phyloP scores from a whole-genome alignment of 345 rosid genomes.

The Brassica carinata region DNA sequence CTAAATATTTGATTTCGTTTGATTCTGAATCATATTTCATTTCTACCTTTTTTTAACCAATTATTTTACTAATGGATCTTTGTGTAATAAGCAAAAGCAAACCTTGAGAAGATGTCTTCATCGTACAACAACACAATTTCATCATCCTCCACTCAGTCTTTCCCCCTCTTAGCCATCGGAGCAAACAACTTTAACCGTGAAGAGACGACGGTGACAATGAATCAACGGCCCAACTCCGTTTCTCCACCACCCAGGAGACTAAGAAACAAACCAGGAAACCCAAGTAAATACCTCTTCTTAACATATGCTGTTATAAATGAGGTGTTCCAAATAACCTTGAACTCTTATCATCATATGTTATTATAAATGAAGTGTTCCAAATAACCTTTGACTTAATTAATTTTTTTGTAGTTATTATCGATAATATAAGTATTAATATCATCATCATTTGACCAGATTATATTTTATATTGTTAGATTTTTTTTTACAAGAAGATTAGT shows the following conservation, averaged over 20 bases:
- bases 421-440: background rate
- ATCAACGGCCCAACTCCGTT: conserved; percentile 32
- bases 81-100: conserved; percentile 30
- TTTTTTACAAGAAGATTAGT: conserved; percentile 10
- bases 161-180: conserved; percentile 21
- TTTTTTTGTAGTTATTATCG: background rate
- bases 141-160: conserved; percentile 34
- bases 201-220: conserved; percentile 16
- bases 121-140: conserved; percentile 24
- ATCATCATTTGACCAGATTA: background rate
- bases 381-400: background rate
- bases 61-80: conserved; percentile 22
- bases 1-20: conserved; percentile 34
- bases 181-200: conserved; percentile 23
- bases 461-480: background rate
- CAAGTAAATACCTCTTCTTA: conserved; percentile 46
- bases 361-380: background rate
- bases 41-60: conserved; percentile 17
- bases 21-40: conserved; percentile 30
- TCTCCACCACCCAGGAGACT: conserved; percentile 60
- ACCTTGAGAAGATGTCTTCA: conserved; percentile 36
- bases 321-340: background rate
- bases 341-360: background rate
- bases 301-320: background rate
- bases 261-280: conserved; percentile 78